Base-by-base conservation (phyloP, 176 grass and related monocot species). In the Chloris gayana region DNA sequence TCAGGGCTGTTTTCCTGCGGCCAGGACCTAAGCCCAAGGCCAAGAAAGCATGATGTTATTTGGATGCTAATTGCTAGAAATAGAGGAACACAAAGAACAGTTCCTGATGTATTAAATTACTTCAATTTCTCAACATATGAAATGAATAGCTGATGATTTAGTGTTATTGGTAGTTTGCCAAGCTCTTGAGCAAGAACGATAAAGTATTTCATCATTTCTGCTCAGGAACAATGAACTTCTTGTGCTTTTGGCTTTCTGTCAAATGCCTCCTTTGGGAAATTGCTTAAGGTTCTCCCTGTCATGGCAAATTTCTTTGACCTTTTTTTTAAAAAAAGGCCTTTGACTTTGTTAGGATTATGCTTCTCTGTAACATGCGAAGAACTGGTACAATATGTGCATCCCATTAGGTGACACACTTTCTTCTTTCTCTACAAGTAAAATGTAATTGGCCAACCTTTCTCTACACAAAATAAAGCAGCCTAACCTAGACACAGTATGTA, bases 21-120 rank as follows among this genome's bases (percentile, higher is more conserved):
- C 79, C 67, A 1, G 22, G 81, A 62, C 77, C 87, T 6, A 77
- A 87, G 32, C 77, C 86, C 54, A 95, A 97, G 73, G 73, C 79
- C 61, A 97, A 93, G 73, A 97, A 94, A 79, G 89, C 91, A 70
- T 94, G 53, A 84, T 50, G 21, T 29, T 39, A 41, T 59, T 51
- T 32, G 49, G n/a, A 11, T 45, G n/a, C 34, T 49, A 50, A 67
- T 35, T 78, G 44, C 7, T 50, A 35, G 42, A 50, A 78, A 34
- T n/a, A 50, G 44, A 66, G 75, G 75, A 66, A 78, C 42, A 31
- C 29, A 8, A 50, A 65, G 1, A 5, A 35, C 34, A 66, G 76
- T 51, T 66, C 61, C 60, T 65, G 18, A 8, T 66, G 60, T 65
- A 66, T 78, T 78, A 24, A 78, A 34, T 78, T 35, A 66, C 29